Evolutionary conservation across 2,329 filamentous ascomycete genomes (phyloP), one percentile per base, ranked within the genome.

Genomic region (Zopfia rhizophila): DNA sequence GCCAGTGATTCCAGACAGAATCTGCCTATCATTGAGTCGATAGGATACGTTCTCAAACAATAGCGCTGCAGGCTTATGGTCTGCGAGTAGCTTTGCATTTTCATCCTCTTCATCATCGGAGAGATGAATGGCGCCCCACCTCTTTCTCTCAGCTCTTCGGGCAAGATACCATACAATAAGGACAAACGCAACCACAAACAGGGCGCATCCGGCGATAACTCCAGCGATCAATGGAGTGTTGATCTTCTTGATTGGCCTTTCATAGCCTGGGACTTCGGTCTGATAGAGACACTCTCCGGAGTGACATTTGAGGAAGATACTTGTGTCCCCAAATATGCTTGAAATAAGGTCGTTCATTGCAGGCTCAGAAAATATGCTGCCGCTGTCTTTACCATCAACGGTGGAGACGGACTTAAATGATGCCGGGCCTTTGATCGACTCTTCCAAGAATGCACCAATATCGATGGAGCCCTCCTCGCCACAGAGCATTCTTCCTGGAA

Each of bases 211-310:
- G 17, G 91, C 92, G 62, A 99, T 97, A 33, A 97, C 89, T 11
- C 90, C 88, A 8, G 95, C 93, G 58, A 99, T 99, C 36, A 99
- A 80, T 3, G 93, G 94, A 0, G 93, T 97, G 70, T 99, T 99
- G 75, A 99, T 97, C 68, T 88, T 87, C 76, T 97, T 96, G 49
- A 97, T 82, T 1, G 93, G 91, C 14, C 88, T 83, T 57, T 88
- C 81, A 65, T 96, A 99, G 13, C 95, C 94, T 12, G 94, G 94
- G 5, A 97, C 87, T 63, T 97, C 89, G 5, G 92, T 96, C 68
- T 89, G 84, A 72, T 97, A 92, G 23, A 99, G 77, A 77, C 94
- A 99, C 75, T 99, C 94, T 48, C 94, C 94, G 17, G 92, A 84
- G 50, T 85, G 79, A 64, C 94, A 99, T 18, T 84, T 81, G 31